These are phyloP conservation scores for Didymella exigua DNA, from an alignment of 2,329 filamentous ascomycete genomes.

Conservation along the genomic window DNA sequence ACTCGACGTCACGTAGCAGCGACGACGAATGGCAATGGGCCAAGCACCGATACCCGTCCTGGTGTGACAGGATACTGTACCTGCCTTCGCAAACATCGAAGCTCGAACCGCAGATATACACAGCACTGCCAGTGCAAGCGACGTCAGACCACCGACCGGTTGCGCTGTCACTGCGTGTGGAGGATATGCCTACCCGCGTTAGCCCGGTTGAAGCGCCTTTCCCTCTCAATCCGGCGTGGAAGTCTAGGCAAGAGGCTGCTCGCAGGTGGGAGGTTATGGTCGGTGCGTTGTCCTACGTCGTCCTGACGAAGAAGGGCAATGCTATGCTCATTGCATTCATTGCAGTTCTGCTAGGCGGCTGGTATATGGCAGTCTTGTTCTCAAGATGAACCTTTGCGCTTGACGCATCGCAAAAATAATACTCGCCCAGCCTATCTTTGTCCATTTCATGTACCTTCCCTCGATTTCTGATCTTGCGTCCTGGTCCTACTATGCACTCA, in stretches of 20 bases:
- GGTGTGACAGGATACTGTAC: slow-evolving; percentile 91
- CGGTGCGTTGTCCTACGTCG: slow-evolving; percentile 63
- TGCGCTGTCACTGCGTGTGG: slow-evolving; percentile 71
- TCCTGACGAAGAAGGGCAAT: slow-evolving; percentile 54
- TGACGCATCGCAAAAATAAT: no score
- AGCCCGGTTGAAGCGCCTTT: slow-evolving; percentile 55
- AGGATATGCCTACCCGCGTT: slow-evolving; percentile 56
- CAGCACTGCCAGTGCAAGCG: slow-evolving; percentile 76
- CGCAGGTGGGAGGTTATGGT: slow-evolving; percentile 64
- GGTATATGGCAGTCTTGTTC: slow-evolving; percentile 28
- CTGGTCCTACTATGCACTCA: no score
- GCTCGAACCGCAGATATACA: slow-evolving; percentile 68
- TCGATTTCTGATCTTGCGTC: no score
- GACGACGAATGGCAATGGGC: slow-evolving; percentile 71
- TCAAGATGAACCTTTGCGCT: not conserved
- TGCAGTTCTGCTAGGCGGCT: slow-evolving; percentile 34
- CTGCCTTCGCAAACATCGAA: slow-evolving; percentile 56
- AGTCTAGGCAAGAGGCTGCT: slow-evolving; percentile 58
- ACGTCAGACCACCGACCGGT: slow-evolving; percentile 90
- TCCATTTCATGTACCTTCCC: no score
- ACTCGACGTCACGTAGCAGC: slow-evolving; percentile 53
- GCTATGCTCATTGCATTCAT: slow-evolving; percentile 44
- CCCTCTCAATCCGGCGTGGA: slow-evolving; percentile 63
- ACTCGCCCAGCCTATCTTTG: no score
- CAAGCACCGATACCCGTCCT: slow-evolving; percentile 79